Evolutionary conservation across 2,329 filamentous ascomycete genomes (phyloP).

Genomic region (Penicillium concentricum): DNA sequence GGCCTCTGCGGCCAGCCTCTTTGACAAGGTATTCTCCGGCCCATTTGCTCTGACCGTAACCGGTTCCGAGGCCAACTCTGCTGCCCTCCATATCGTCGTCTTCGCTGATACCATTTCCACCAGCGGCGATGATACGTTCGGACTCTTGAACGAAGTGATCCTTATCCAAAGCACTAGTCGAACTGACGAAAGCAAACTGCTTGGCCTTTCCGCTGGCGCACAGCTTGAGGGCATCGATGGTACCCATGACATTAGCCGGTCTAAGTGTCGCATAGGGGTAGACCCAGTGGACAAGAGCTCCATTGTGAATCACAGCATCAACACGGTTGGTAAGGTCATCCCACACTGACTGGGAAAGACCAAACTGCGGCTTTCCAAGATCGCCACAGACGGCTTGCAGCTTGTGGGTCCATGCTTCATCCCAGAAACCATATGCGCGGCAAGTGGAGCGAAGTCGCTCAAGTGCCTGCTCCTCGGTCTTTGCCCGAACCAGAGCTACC

Average conservation of each 20-base stretch:
- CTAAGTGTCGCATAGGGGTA: slow-evolving; percentile 70
- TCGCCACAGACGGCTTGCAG: slow-evolving; percentile 71
- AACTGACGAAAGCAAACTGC: slow-evolving; percentile 76
- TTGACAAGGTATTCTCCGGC: slow-evolving; percentile 69
- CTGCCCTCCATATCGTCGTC: slow-evolving; percentile 76
- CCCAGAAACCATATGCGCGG: slow-evolving; percentile 78
- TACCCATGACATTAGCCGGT: slow-evolving; percentile 75
- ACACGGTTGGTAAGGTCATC: slow-evolving; percentile 62
- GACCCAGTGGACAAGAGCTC: slow-evolving; percentile 77
- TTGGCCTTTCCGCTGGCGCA: slow-evolving; percentile 78
- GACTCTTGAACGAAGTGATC: slow-evolving; percentile 78
- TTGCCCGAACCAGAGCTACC: slow-evolving; percentile 73
- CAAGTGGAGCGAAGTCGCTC: slow-evolving; percentile 67
- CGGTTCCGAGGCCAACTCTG: slow-evolving; percentile 72
- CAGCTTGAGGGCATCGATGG: slow-evolving; percentile 71
- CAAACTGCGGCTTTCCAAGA: slow-evolving; percentile 69
- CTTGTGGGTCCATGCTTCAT: slow-evolving; percentile 59
- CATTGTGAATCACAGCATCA: slow-evolving; percentile 79
- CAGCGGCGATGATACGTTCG: slow-evolving; percentile 58
- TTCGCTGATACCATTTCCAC: slow-evolving; percentile 67
- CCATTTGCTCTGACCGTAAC: slow-evolving; percentile 94
- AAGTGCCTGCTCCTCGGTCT: slow-evolving; percentile 59
- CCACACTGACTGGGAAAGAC: slow-evolving; percentile 67
- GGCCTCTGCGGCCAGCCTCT: slow-evolving; percentile 74
- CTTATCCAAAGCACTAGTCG: slow-evolving; percentile 78